Base-by-base conservation (phyloP, 176 grass and related monocot genomes). In the Avena atlantica region DNA sequence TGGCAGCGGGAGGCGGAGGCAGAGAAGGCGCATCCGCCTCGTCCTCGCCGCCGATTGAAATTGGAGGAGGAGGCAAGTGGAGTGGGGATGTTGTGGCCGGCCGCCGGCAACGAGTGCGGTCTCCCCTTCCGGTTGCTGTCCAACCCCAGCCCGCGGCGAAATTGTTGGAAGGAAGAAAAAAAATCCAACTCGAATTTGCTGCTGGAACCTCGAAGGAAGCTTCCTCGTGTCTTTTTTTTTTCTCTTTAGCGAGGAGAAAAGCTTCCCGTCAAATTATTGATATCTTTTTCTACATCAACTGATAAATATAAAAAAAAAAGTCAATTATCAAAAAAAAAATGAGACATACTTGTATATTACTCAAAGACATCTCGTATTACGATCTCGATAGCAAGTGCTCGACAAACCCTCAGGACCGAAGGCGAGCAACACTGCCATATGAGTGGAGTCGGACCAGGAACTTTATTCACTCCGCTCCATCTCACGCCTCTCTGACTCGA, bases 1-100 rank as follows among this genome's bases (percentile, higher is more conserved):
- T 53, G 36, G 85, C 65, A 74, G 74, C 88, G 58, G 90, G 42
- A 83, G 90, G 85, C 57, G 51, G 74, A 62, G 74, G 80, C 19
- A 25, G 77, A 84, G 70, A 48, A 58, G 66, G 59, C 55, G 76
- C 76, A 81, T 71, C 80, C 80, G 64, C 49, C 80, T 70, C 19
- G 80, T 69, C 19, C 64, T 82, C 27, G 64, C 29, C 64, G 64
- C 19, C 80, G 48, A n/a, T 70, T 70, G 40, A 42, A 21, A 69
- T 53, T 65, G 12, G 47, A 76, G 70, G 37, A 72, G 71, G 73
- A 76, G 48, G 71, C 71, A 49, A 16, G 47, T 51, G 47, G 74
- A 75, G 72, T 52, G 23, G 65, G 65, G 29, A 36, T 36, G 65
- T 17, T 36, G 29, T 36, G 65, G 50, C 74, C 74, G 74, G 74